Evolutionary conservation across 495 filamentous ascomycete genomes (phyloP).

Genomic region (Annulohypoxylon stygium): DNA sequence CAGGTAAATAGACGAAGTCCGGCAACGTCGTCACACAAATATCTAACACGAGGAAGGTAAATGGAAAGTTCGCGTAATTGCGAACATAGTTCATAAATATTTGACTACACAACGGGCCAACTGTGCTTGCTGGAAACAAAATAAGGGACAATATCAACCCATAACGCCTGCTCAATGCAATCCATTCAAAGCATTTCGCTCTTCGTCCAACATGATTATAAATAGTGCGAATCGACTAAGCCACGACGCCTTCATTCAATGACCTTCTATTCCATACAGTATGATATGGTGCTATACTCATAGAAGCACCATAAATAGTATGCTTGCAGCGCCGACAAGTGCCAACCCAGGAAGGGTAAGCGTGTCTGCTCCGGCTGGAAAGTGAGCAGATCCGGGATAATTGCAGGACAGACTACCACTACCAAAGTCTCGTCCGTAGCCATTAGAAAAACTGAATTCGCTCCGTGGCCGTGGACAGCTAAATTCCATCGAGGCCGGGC

Average conservation of each 20-base stretch:
- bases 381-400: conserved; percentile 60
- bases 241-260: conserved; percentile 27
- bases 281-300: neutral
- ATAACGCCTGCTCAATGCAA: conserved; percentile 42
- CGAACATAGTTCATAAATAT: conserved; percentile 16
- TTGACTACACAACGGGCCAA: conserved; percentile 14
- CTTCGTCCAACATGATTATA: conserved; percentile 26
- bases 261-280: neutral
- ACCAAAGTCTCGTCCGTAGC: conserved; percentile 68
- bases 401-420: conserved; percentile 55
- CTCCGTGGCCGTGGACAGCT: conserved; percentile 72
- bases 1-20: conserved; percentile 14
- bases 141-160: conserved; percentile 28
- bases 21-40: neutral
- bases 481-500: conserved; percentile 84
- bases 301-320: conserved; percentile 26
- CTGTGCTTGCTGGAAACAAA: conserved; percentile 18
- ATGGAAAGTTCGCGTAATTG: conserved; percentile 1
- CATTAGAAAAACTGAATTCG: conserved; percentile 66
- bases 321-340: conserved; percentile 30
- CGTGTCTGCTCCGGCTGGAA: conserved; percentile 43
- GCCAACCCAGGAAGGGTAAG: conserved; percentile 37
- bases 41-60: conserved; percentile 19
- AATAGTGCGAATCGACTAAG: conserved; percentile 16
- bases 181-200: conserved; percentile 14